phyloP scores from a whole-genome alignment of 495 filamentous ascomycete genomes.

The Xeromyces bisporus region DNA sequence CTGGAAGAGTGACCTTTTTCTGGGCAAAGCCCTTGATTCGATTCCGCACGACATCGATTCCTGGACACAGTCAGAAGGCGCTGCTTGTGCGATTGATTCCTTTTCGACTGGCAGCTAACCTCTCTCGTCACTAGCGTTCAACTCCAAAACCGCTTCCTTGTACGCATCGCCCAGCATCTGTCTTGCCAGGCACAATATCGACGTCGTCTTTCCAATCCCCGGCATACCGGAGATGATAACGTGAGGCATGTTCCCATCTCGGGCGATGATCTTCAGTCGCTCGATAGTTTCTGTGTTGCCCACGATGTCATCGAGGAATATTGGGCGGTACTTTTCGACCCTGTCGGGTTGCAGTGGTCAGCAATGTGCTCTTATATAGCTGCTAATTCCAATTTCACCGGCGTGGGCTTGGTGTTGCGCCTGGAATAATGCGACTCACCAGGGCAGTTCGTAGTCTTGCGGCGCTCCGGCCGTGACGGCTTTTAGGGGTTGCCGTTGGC shows the following conservation, averaged over 20 bases:
- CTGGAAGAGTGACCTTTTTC: conserved; percentile 93
- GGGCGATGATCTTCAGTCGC: conserved; percentile 94
- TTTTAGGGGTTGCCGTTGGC: conserved; percentile 48
- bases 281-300: conserved; percentile 97
- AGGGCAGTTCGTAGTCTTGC: conserved; percentile 75
- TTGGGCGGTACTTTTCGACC: conserved; percentile 96
- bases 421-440: conserved; percentile 35
- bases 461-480: conserved; percentile 42
- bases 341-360: too few species aligned
- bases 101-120: conserved; percentile 25
- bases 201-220: conserved; percentile 97
- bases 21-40: conserved; percentile 98
- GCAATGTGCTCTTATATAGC: too few species aligned
- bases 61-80: conserved; percentile 20
- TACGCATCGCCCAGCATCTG: conserved; percentile 87
- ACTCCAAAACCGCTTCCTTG: conserved; percentile 91
- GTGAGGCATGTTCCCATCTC: conserved; percentile 98
- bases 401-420: conserved; percentile 1
- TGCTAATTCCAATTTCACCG: conserved; percentile 2
- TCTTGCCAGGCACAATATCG: conserved; percentile 80
- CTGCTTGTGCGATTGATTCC: too few species aligned
- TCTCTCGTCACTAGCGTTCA: conserved; percentile 93
- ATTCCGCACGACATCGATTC: conserved; percentile 96
- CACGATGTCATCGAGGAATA: conserved; percentile 90
- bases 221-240: conserved; percentile 99